Evolutionary conservation across 352 stramenopile genomes (phyloP), one percentile per base, ranked within the genome.

Genomic region (Globisporangium iwayamae): DNA sequence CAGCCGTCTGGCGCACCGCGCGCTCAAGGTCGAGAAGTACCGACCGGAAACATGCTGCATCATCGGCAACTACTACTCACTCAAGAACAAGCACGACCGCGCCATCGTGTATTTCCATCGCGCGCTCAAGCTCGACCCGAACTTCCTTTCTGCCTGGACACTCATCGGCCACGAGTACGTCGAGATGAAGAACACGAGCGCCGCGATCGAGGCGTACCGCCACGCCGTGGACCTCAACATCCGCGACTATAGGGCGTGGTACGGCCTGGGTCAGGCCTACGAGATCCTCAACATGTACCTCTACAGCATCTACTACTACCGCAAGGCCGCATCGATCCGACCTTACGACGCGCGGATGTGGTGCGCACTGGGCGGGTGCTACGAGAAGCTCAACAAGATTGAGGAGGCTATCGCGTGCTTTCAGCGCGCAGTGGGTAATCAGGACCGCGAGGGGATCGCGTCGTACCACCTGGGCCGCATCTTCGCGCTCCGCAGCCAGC

Each of bases 271-370:
- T 0, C 97, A 99, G 74, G 96, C 95, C 0, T 99, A 99, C 77
- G 97, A 99, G 82, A 98, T 99, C 53, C 81, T 99, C 55, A 97
- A 98, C 70, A 98, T 99, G 96, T 93, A 95, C 60, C 83, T 98
- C 58, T 99, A 99, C 77, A 97, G 96, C 48, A 86, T 99, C n/a
- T 98, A 99, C 83, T 99, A 99, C 79, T 99, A 98, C 75, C 85
- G 95, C 56, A 98, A 98, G 74, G 96, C 96, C 8, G 91, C 96
- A 8, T 79, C 87, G 18, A 87, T 99, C n/a, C 91, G 96, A 2
- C 96, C 97, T 9, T 97, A 98, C 65, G 96, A 99, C 79, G 91
- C 95, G 41, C 85, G 97, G n/a, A 99, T 99, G 96, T 99, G 97
- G 97, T 97, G 89, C 63, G 97, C 96, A 18, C 79, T 99, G 28